phyloP scores from a whole-genome alignment of 805 yeast genomes.

The Kregervanrija delftensis region DNA sequence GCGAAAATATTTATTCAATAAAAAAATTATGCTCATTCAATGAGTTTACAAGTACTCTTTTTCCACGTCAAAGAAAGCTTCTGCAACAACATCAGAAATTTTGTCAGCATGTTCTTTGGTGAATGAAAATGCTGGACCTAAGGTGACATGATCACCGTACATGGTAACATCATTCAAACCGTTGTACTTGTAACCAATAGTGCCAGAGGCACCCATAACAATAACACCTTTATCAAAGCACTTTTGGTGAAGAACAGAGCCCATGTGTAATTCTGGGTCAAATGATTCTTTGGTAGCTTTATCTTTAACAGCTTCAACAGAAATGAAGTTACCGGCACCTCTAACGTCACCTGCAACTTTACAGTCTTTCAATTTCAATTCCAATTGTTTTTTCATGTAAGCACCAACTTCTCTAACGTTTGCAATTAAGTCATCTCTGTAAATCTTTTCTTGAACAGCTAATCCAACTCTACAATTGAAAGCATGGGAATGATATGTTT shows the following conservation, averaged over 20 bases:
- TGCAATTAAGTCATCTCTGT: slow-evolving; percentile 26
- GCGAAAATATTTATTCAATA: not conserved
- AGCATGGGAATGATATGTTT: slow-evolving; percentile 43
- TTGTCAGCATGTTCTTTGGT: slow-evolving; percentile 36
- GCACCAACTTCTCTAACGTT: slow-evolving; percentile 39
- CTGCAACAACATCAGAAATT: slow-evolving; percentile 32
- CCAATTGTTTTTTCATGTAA: slow-evolving; percentile 33
- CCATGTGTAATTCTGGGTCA: slow-evolving; percentile 30
- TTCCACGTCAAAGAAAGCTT: slow-evolving; percentile 34
- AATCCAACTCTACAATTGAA: slow-evolving; percentile 40
- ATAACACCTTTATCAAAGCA: slow-evolving; percentile 41
- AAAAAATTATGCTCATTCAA: not conserved
- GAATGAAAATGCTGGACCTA: slow-evolving; percentile 41
- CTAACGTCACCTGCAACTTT: slow-evolving; percentile 51
- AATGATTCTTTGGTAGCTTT: slow-evolving; percentile 45
- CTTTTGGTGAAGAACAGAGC: slow-evolving; percentile 26
- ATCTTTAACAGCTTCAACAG: slow-evolving; percentile 50
- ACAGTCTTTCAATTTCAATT: slow-evolving; percentile 28
- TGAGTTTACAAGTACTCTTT: slow-evolving; percentile 13
- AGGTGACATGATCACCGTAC: slow-evolving; percentile 38
- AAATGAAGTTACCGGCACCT: slow-evolving; percentile 58
- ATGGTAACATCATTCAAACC: slow-evolving; percentile 24
- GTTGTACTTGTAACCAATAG: slow-evolving; percentile 19
- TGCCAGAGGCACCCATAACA: slow-evolving; percentile 42
- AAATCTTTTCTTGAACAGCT: slow-evolving; percentile 39